phyloP scores from a whole-genome alignment of 768 basidiomycete species.

The Phylloporus scabripes region DNA sequence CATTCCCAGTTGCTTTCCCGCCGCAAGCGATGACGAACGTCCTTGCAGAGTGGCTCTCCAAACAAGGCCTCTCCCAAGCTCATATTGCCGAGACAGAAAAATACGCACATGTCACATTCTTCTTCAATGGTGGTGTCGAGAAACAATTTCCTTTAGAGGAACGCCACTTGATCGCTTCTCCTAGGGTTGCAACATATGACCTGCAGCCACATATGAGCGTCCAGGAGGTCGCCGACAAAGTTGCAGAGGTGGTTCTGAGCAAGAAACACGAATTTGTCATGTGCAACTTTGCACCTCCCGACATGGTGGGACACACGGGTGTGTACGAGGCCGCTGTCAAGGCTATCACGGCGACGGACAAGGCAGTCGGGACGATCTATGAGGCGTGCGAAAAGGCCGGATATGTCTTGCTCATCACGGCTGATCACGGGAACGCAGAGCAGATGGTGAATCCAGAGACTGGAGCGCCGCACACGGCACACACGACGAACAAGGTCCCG shows the following conservation, averaged over 20 bases:
- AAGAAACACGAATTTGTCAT: constrained; percentile 82
- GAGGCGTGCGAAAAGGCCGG: constrained; percentile 80
- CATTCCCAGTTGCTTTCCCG: constrained; percentile 89
- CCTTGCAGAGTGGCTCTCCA: constrained; percentile 85
- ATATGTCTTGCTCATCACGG: constrained; percentile 82
- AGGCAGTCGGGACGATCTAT: constrained; percentile 83
- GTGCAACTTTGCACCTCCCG: constrained; percentile 97
- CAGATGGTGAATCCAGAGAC: constrained; percentile 85
- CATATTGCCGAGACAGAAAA: constrained; percentile 98
- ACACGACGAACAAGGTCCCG: constrained; percentile 82
- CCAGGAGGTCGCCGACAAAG: constrained; percentile 83
- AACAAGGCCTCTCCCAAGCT: constrained; percentile 74
- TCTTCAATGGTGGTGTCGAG: constrained; percentile 96
- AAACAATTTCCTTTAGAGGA: constrained; percentile 84
- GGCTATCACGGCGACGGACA: constrained; percentile 84
- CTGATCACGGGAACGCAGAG: constrained; percentile 95
- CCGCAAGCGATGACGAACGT: constrained; percentile 93
- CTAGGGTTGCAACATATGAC: constrained; percentile 94
- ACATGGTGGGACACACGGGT: constrained; percentile 97
- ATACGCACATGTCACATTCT: constrained; percentile 96
- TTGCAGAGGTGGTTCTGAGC: constrained; percentile 75
- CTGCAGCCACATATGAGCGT: constrained; percentile 87
- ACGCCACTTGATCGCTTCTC: constrained; percentile 83
- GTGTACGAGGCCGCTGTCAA: constrained; percentile 85
- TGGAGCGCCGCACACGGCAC: constrained; percentile 86